Base-by-base conservation (phyloP, 176 grass and related monocot genomes). In the Triticum dicoccoides region DNA sequence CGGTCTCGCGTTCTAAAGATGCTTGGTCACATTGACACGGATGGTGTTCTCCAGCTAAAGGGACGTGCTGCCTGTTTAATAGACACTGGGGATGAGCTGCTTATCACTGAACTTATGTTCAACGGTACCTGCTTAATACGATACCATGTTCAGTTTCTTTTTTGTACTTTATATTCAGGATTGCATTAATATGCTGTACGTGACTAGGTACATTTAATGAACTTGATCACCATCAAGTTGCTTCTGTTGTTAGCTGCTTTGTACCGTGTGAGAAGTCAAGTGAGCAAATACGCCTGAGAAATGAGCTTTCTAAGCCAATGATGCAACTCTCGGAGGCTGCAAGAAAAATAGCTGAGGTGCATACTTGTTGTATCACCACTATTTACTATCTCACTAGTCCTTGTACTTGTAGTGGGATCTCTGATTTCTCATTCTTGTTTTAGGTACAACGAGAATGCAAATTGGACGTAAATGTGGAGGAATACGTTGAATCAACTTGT, bases 81-180 rank as follows among this genome's bases (percentile, higher is more conserved):
- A 81, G 97, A 99, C 82, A 99, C 97, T 25, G 94, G 92, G 25
- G 97, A 99, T 89, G 97, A 99, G 35, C 83, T 99, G 52, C 97
- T 99, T 88, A 95, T 99, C 76, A 99, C 97, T 42, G 97, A 99
- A 86, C 89, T 99, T 87, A 99, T 99, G 97, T 99, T 99, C 88
- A 96, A 99, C 69, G 97, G 97, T 94, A 80, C 51, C 2, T 13
- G 2, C 65, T 84, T 71, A 63, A 24, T 83, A 45, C 61, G 15
- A 29, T 34, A 23, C 4, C 52, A 18, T 76, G 18, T 82, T 65
- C 39, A 39, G 5, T 65, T 68, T 56, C n/a, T 29, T 18, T 18
- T 35, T 35, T 87, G n/a, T 54, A 97, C 30, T 80, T 85, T 64
- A 65, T 37, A 33, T 78, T 49, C 11, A 86, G 25, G 29, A 41